These are phyloP conservation scores for Diplosphaera chodatii DNA, from an alignment of 139 green algal species.

Conservation along the genomic window DNA sequence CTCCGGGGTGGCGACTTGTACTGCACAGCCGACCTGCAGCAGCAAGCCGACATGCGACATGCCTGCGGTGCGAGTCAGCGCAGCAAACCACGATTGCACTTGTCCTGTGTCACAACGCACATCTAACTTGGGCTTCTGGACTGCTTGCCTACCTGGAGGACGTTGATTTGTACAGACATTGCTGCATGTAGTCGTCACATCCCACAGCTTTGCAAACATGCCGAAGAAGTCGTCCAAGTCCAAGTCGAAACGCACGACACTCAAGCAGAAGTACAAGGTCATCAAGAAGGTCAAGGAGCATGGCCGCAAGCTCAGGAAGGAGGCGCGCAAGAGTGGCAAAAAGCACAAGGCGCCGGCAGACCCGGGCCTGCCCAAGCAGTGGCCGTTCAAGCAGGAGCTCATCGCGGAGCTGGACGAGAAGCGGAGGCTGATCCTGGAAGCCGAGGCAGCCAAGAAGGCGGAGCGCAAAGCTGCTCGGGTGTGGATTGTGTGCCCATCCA, in stretches of 20 bases:
- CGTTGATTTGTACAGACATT: too few relatives aligned
- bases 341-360: slow-evolving; percentile 70
- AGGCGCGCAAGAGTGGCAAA: slow-evolving; percentile 66
- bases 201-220: slow-evolving; percentile 53
- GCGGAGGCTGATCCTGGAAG: slow-evolving; percentile 48
- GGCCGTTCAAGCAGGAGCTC: slow-evolving; percentile 94
- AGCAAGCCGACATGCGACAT: too few relatives aligned
- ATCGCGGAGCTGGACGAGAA: slow-evolving; percentile 83
- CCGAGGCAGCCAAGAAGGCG: slow-evolving; percentile 63
- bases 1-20: too few relatives aligned
- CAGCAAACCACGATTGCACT: too few relatives aligned
- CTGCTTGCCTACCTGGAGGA: too few relatives aligned
- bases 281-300: slow-evolving; percentile 83
- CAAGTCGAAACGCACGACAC: slow-evolving; percentile 85
- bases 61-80: too few relatives aligned
- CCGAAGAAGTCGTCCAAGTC: slow-evolving; percentile 80
- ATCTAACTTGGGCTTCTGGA: too few relatives aligned
- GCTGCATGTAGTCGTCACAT: too few relatives aligned
- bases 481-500: too few relatives aligned
- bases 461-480: slow-evolving; percentile 43
- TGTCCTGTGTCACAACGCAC: too few relatives aligned
- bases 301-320: slow-evolving; percentile 80
- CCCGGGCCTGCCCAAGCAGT: slow-evolving; percentile 85
- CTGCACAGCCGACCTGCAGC: too few relatives aligned
- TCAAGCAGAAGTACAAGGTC: slow-evolving; percentile 96